phyloP scores from a whole-genome alignment of 352 stramenopile genomes.

The Phytophthora cactorum region DNA sequence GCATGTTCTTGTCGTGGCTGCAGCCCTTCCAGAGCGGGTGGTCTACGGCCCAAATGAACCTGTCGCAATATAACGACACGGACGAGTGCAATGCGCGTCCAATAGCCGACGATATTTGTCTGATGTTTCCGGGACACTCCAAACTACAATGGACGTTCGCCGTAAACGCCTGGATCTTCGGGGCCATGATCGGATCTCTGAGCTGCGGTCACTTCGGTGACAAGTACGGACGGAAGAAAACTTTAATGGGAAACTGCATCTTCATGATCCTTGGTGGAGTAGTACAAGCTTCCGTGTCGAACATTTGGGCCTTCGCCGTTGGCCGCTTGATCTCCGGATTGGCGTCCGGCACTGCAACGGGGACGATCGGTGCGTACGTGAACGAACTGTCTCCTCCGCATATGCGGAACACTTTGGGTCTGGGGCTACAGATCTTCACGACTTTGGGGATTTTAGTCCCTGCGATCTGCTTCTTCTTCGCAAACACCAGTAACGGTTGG shows the following conservation, averaged over 20 bases:
- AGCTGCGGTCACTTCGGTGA: slow-evolving; percentile 38
- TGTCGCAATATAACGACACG: slow-evolving; percentile 13
- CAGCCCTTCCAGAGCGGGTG: slow-evolving; percentile 19
- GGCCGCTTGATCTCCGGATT: slow-evolving; percentile 44
- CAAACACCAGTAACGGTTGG: slow-evolving; percentile 50
- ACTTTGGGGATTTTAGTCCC: slow-evolving; percentile 50
- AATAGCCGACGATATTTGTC: slow-evolving; percentile 12
- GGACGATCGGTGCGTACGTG: slow-evolving; percentile 34
- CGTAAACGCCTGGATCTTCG: slow-evolving; percentile 52
- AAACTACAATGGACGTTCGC: slow-evolving; percentile 2
- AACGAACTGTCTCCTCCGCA: slow-evolving; percentile 42
- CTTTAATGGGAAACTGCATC: slow-evolving; percentile 26
- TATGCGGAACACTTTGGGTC: slow-evolving; percentile 44
- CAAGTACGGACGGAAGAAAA: slow-evolving; percentile 29
- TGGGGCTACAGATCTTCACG: slow-evolving; percentile 52
- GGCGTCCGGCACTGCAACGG: slow-evolving; percentile 26
- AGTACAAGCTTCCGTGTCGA: slow-evolving; percentile 33
- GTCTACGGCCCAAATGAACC: slow-evolving; percentile 25
- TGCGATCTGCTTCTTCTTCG: slow-evolving; percentile 27
- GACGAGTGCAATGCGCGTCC: slow-evolving; percentile 19
- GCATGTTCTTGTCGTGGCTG: slow-evolving; percentile 9
- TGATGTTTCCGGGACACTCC: slow-evolving; percentile 17
- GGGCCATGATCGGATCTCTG: slow-evolving; percentile 53
- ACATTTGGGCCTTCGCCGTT: slow-evolving; percentile 31
- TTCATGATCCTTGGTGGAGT: slow-evolving; percentile 46